Conservation (phyloP, 2,329 filamentous ascomycete genomes). For the Cladophialophora immunda region DNA sequence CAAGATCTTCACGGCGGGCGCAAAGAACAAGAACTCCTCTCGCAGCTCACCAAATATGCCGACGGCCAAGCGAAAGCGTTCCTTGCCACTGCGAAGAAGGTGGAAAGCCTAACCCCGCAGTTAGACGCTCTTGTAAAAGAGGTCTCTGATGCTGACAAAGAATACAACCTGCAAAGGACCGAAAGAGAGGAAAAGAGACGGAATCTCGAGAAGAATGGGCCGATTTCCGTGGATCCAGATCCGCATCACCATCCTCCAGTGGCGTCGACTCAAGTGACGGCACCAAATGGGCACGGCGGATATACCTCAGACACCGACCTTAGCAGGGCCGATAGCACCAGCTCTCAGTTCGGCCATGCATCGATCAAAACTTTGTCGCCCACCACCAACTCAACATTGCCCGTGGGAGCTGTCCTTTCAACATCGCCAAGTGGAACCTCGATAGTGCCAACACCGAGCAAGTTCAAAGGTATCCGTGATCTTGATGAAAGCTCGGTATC, state of each 20-base stretch:
- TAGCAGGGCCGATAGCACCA: slow-evolving; percentile 76
- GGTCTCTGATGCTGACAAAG: slow-evolving; percentile 93
- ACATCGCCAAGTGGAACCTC: slow-evolving; percentile 50
- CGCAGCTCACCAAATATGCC: slow-evolving; percentile 91
- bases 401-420: slow-evolving; percentile 46
- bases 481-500: slow-evolving; percentile 81
- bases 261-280: slow-evolving; percentile 43
- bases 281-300: slow-evolving; percentile 56
- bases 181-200: slow-evolving; percentile 95
- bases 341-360: slow-evolving; percentile 68
- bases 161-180: slow-evolving; percentile 93
- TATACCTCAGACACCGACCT: slow-evolving; percentile 73
- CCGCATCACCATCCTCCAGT: slow-evolving; percentile 65
- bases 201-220: slow-evolving; percentile 79
- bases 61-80: slow-evolving; percentile 88
- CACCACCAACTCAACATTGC: slow-evolving; percentile 45
- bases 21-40: slow-evolving; percentile 96
- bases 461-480: slow-evolving; percentile 91
- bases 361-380: slow-evolving; percentile 49
- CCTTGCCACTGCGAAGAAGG: slow-evolving; percentile 81
- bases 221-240: slow-evolving; percentile 74
- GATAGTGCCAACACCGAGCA: slow-evolving; percentile 56
- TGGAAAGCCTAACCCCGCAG: slow-evolving; percentile 86
- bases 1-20: slow-evolving; percentile 98
- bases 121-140: slow-evolving; percentile 87